Evolutionary conservation across 2,329 filamentous ascomycete genomes (phyloP).

Genomic region (Phialophora verrucosa): DNA sequence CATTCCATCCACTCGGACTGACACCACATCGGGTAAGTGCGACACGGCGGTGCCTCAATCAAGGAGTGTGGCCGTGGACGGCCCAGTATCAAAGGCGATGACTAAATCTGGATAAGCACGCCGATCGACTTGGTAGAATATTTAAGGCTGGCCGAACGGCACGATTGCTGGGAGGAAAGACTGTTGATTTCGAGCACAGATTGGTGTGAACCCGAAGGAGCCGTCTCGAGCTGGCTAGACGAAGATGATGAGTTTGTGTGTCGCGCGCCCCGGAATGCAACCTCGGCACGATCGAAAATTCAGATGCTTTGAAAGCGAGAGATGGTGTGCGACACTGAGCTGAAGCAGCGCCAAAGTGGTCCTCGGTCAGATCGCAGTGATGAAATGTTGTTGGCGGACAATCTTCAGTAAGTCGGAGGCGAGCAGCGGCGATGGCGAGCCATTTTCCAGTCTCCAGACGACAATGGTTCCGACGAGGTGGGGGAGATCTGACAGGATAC

Average conservation of each 20-base stretch:
- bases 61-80: constrained; percentile 28
- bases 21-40: constrained; percentile 38
- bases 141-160: neutral
- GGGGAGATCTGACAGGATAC: constrained; percentile 18
- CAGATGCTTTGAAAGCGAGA: constrained; percentile 17
- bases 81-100: constrained; percentile 15
- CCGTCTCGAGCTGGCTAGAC: constrained; percentile 1
- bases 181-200: constrained; percentile 8
- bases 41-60: constrained; percentile 29
- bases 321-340: neutral
- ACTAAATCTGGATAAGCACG: constrained; percentile 16
- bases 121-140: constrained; percentile 4
- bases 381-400: constrained; percentile 7
- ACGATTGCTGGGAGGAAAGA: constrained; percentile 1
- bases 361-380: neutral
- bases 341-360: neutral
- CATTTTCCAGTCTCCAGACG: constrained; percentile 9
- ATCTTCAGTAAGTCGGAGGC: constrained; percentile 12
- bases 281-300: constrained; percentile 12
- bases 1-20: constrained; percentile 32
- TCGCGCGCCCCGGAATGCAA: constrained; percentile 20
- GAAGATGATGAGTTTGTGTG: constrained; percentile 16
- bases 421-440: constrained; percentile 8
- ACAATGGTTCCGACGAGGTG: constrained; percentile 2
- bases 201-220: constrained; percentile 6